Conservation (phyloP, 495 filamentous ascomycete species). For the Collariella sp. region DNA sequence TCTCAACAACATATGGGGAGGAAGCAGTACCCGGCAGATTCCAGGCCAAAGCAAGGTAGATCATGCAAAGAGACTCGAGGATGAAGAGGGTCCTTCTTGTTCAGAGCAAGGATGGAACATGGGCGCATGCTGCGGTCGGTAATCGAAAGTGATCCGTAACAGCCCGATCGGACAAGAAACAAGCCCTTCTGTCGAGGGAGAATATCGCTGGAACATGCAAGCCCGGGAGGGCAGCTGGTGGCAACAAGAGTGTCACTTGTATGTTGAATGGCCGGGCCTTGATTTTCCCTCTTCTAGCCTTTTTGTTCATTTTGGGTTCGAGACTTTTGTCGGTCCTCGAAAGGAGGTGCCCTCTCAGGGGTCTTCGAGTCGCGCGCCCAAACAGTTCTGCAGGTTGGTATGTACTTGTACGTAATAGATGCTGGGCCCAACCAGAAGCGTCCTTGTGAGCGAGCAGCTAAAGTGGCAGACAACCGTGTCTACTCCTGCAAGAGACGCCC, state of each 20-base stretch:
- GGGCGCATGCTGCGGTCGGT: neutral
- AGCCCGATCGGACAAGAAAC: slow-evolving; percentile 1
- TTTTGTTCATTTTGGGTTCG: too few relatives aligned
- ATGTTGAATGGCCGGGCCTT: too few relatives aligned
- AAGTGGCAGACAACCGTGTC: neutral
- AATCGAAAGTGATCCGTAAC: slow-evolving; percentile 1
- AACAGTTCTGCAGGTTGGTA: slow-evolving; percentile 23
- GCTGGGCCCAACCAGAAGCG: slow-evolving; percentile 7
- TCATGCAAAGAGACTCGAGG: too few relatives aligned
- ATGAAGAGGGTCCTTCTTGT: too few relatives aligned
- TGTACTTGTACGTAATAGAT: too few relatives aligned
- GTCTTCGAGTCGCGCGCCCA: slow-evolving; percentile 5
- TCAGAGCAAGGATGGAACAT: neutral
- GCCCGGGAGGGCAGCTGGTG: neutral
- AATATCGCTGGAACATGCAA: too few relatives aligned
- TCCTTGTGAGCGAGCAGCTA: neutral
- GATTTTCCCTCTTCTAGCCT: too few relatives aligned
- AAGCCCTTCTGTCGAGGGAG: neutral
- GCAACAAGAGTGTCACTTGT: slow-evolving; percentile 12
- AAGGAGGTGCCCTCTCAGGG: too few relatives aligned
- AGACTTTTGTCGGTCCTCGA: too few relatives aligned
- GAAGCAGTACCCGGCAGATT: slow-evolving; percentile 9
- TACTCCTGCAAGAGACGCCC: neutral
- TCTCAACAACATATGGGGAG: neutral
- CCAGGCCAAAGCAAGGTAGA: neutral